phyloP scores from a whole-genome alignment of 2,329 filamentous ascomycete species.

The Claviceps sp. region DNA sequence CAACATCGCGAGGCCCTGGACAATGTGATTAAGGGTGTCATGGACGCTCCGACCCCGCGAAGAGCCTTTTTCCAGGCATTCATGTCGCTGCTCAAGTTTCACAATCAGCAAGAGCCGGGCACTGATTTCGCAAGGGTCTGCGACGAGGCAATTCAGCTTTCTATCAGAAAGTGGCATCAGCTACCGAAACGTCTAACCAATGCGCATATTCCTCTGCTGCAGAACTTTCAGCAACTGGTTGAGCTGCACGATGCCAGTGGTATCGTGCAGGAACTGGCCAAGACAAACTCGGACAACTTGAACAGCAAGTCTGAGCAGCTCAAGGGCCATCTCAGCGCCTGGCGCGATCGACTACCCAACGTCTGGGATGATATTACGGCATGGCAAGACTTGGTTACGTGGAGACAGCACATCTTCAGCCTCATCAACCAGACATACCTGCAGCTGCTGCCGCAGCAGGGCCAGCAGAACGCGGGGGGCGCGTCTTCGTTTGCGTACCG shows the following conservation, averaged over 20 bases:
- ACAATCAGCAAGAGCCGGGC: slow-evolving; percentile 68
- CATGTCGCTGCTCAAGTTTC: slow-evolving; percentile 88
- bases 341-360: slow-evolving; percentile 90
- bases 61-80: slow-evolving; percentile 97
- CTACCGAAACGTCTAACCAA: slow-evolving; percentile 88
- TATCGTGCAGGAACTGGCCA: slow-evolving; percentile 81
- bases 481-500: slow-evolving; percentile 86
- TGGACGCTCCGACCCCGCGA: slow-evolving; percentile 89
- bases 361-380: slow-evolving; percentile 99
- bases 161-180: slow-evolving; percentile 97
- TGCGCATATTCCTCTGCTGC: slow-evolving; percentile 84
- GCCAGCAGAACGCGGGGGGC: slow-evolving; percentile 63
- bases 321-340: slow-evolving; percentile 84
- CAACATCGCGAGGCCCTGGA: slow-evolving; percentile 84
- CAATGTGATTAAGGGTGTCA: slow-evolving; percentile 88
- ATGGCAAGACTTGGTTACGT: slow-evolving; percentile 99
- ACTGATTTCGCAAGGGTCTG: slow-evolving; percentile 80
- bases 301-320: slow-evolving; percentile 93
- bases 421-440: slow-evolving; percentile 94
- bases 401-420: slow-evolving; percentile 97
- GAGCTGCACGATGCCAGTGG: slow-evolving; percentile 95
- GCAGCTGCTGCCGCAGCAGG: slow-evolving; percentile 64
- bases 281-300: slow-evolving; percentile 72
- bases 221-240: slow-evolving; percentile 96
- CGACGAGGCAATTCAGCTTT: slow-evolving; percentile 93